Percentiles rank a stretch among this genome's conserved stretches.
These are phyloP conservation scores for Lasiosphaeria miniovina DNA, from an alignment of 495 filamentous ascomycete genomes.

Conservation along the genomic window DNA sequence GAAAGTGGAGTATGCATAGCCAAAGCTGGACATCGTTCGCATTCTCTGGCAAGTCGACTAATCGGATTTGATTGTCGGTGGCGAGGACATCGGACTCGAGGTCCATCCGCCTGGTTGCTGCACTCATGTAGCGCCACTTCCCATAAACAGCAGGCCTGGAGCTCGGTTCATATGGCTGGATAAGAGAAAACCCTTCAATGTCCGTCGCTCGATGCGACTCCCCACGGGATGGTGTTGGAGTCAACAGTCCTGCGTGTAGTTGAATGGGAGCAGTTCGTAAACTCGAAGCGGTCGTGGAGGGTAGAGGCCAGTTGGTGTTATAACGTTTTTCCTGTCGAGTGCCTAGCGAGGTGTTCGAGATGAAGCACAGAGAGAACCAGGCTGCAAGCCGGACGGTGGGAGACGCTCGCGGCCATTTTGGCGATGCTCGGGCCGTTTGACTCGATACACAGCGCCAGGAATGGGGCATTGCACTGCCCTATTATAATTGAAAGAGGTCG, in stretches of 20 bases:
- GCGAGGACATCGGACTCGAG: conserved; percentile 53
- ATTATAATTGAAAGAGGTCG: background rate
- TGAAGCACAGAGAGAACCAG: background rate
- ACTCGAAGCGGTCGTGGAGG: background rate
- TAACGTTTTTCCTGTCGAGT: conserved; percentile 4
- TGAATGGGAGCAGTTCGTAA: too few relatives aligned
- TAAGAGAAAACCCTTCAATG: background rate
- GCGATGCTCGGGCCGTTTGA: conserved; percentile 6
- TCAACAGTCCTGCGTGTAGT: background rate
- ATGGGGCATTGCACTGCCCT: conserved; percentile 8
- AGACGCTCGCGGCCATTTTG: conserved; percentile 17
- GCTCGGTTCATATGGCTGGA: conserved; percentile 20
- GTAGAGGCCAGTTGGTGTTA: background rate
- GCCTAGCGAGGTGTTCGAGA: conserved; percentile 1
- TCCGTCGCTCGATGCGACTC: background rate
- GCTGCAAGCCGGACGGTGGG: conserved; percentile 8
- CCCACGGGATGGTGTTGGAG: background rate
- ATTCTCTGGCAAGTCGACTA: conserved; percentile 54
- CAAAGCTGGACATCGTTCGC: conserved; percentile 58
- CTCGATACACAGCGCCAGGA: conserved; percentile 2
- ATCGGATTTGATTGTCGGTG: conserved; percentile 29
- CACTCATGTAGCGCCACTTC: conserved; percentile 24
- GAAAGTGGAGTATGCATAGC: conserved; percentile 61
- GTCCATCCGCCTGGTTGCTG: conserved; percentile 2
- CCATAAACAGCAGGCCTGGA: conserved; percentile 7